Conservation (phyloP, 164 flowering plant genomes). For the Aristolochia fimbriata region DNA sequence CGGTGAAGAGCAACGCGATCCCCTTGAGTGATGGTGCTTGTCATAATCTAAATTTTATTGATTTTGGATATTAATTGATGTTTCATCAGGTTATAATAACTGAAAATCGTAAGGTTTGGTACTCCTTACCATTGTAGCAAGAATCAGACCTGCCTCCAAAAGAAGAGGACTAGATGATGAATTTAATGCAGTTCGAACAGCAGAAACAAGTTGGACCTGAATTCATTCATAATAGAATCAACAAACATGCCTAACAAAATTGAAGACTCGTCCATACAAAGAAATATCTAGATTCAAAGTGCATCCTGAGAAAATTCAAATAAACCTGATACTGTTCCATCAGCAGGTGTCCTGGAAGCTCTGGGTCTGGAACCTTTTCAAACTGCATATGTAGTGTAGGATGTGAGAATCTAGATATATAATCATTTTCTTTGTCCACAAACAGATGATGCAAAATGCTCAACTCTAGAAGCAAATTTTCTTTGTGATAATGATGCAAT, state of each 20-base stretch:
- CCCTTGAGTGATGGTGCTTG: conserved; percentile 76
- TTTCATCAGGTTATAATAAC: conserved; percentile 1
- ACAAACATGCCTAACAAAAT: neutral
- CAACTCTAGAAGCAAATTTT: too few species aligned
- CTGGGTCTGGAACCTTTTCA: conserved; percentile 66
- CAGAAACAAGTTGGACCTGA: conserved; percentile 93
- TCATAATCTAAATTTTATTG: conserved; percentile 57
- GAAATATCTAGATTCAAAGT: neutral
- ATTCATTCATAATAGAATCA: conserved; percentile 5
- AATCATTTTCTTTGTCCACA: too few species aligned
- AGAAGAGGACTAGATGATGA: conserved; percentile 73
- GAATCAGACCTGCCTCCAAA: conserved; percentile 82
- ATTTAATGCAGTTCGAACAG: conserved; percentile 80
- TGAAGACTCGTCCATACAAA: neutral
- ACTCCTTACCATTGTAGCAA: conserved; percentile 82
- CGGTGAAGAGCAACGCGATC: conserved; percentile 89
- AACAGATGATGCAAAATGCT: too few species aligned
- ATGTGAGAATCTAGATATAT: too few species aligned
- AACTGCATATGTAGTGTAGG: conserved; percentile 33
- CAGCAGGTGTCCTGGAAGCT: conserved; percentile 87
- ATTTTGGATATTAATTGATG: conserved; percentile 2
- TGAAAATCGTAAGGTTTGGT: neutral
- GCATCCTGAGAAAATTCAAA: neutral
- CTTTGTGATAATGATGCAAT: too few species aligned
- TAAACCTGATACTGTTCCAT: conserved; percentile 95